Evolutionary conservation across 2,329 filamentous ascomycete species (phyloP), one percentile per base, ranked within the genome.

Genomic region (Didymosphaeria variabile): DNA sequence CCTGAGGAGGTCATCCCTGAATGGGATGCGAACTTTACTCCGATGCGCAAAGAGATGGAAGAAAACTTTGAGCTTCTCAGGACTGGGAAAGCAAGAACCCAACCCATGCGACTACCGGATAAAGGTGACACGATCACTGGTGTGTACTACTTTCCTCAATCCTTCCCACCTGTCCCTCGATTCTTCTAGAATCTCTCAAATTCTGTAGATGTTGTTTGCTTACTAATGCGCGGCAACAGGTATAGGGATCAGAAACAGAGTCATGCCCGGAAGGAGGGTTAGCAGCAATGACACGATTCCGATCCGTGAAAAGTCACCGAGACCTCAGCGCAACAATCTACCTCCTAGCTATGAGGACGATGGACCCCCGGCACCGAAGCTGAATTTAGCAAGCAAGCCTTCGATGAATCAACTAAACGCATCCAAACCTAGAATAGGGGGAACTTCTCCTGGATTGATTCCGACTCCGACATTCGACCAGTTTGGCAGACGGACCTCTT

Each of bases 1-100:
- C 90, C 93, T 82, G 87, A 90, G 29, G 86, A 91, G 54, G 87
- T 95, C 6, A 82, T 93, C 59, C 82, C 86, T 5, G 78, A 83
- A 46, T 95, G 90, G 88, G 85, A 90, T 54, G 78, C 79, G 2
- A 83, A 84, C 60, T 91, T 90, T 72, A 84, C 85, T 34, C 86
- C 89, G 0, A 79, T 88, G 52, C 89, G 90, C 65, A 82, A 85
- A 60, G 86, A 93, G 66, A 78, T 90, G 45, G 92, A 95, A 78
- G 81, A 82, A 3, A 77, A 78, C 23, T 84, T 94, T 60, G 80
- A 79, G 31, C 84, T 87, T 57, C 82, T 96, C 55, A 84, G 87
- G 29, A 84, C 86, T 32, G 91, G 91, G 44, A 93, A 90, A 74
- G 86, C 88, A 2, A 81, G 89, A 17, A 85, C 88, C 46, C 82